Evolutionary conservation across 2,329 filamentous ascomycete species (phyloP).

Genomic region (Amauroascus verrucosus): DNA sequence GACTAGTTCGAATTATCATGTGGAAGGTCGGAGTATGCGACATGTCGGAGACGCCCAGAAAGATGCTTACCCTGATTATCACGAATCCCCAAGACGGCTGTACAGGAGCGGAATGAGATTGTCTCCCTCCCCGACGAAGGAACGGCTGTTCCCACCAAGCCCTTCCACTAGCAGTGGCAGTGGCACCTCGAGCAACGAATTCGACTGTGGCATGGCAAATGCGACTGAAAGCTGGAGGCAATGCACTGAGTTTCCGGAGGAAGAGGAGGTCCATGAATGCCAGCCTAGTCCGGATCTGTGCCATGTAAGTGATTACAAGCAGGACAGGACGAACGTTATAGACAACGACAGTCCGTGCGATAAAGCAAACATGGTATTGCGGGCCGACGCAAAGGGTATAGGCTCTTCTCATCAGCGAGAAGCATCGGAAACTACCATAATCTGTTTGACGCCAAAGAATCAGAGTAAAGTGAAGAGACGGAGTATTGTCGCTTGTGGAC

Average conservation of each 20-base stretch:
- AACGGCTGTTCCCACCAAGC: slow-evolving; percentile 13
- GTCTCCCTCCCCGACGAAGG: slow-evolving; percentile 13
- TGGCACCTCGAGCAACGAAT: neutral
- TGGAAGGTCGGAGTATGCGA: neutral
- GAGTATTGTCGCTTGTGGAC: neutral
- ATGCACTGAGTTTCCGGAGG: neutral
- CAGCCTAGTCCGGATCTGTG: neutral
- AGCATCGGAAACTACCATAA: neutral
- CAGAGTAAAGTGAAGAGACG: neutral
- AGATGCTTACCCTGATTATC: neutral
- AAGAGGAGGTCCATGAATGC: neutral
- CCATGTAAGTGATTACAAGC: neutral
- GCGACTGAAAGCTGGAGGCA: neutral
- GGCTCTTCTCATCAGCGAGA: slow-evolving; percentile 2
- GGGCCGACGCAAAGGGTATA: neutral
- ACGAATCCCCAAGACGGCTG: slow-evolving; percentile 7
- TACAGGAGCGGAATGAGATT: slow-evolving; percentile 9
- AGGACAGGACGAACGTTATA: no score
- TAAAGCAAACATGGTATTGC: neutral
- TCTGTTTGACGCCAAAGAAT: slow-evolving; percentile 1
- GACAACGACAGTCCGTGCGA: neutral
- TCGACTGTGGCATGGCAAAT: neutral
- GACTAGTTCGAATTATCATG: neutral
- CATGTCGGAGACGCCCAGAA: neutral
- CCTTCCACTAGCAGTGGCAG: slow-evolving; percentile 2